Evolutionary conservation across 257 asterid species (phyloP).

Genomic region (Nicotiana tomentosiformis): DNA sequence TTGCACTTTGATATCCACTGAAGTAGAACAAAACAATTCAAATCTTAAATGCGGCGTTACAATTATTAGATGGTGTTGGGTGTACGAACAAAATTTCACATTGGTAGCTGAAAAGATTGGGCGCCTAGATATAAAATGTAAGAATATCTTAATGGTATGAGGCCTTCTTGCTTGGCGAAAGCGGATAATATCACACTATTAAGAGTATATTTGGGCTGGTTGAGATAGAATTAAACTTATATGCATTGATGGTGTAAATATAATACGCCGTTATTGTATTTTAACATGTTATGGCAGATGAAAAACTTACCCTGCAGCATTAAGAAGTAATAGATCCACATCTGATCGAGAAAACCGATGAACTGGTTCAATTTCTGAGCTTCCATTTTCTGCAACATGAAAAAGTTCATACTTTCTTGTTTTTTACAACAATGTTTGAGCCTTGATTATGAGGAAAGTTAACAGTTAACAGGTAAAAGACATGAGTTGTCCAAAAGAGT

Average conservation of each 20-base stretch:
- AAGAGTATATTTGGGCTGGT: no score
- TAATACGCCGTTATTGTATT: neutral
- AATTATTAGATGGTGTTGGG: no score
- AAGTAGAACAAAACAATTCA: neutral
- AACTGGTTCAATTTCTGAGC: neutral
- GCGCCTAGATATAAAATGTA: no score
- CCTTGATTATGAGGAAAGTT: neutral
- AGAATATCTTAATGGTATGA: no score
- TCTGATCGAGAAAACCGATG: conserved; percentile 11
- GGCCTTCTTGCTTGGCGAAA: no score
- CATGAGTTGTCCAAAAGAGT: neutral
- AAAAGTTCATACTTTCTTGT: neutral
- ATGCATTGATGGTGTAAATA: neutral
- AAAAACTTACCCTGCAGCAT: conserved; percentile 10
- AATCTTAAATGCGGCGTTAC: neutral
- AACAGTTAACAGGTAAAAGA: neutral
- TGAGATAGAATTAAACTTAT: no score
- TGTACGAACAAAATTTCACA: no score
- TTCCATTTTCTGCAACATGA: conserved; percentile 7
- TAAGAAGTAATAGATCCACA: neutral
- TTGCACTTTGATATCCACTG: no score
- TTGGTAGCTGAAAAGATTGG: no score
- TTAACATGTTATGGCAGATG: neutral
- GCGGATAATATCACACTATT: no score
- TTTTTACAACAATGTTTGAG: neutral